phyloP scores from a whole-genome alignment of 495 filamentous ascomycete genomes.

The Penicillium macrosclerotiorum region DNA sequence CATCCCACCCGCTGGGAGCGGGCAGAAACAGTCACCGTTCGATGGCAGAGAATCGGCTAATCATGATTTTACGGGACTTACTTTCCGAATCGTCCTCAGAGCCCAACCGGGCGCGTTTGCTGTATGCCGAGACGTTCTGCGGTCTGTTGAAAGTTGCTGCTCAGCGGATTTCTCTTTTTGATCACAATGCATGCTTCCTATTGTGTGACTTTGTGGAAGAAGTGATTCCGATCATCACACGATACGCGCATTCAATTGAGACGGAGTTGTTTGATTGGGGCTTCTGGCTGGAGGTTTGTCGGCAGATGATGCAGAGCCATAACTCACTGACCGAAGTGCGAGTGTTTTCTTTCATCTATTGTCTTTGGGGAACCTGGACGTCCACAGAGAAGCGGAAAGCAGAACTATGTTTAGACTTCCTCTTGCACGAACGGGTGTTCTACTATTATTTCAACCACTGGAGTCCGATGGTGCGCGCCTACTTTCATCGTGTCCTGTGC shows the following conservation, averaged over 20 bases:
- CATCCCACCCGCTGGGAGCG: conserved; percentile 62
- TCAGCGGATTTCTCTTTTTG: conserved; percentile 74
- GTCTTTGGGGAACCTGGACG: conserved; percentile 73
- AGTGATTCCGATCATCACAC: conserved; percentile 56
- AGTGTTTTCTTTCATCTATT: conserved; percentile 81
- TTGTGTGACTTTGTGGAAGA: conserved; percentile 94
- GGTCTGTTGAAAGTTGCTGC: conserved; percentile 70
- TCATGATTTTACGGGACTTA: conserved; percentile 84
- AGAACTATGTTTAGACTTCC: conserved; percentile 71
- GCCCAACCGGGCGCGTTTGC: conserved; percentile 55
- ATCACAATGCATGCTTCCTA: conserved; percentile 87
- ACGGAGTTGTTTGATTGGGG: conserved; percentile 65
- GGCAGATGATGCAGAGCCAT: conserved; percentile 79
- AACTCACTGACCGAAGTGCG: conserved; percentile 95
- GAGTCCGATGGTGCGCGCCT: conserved; percentile 97
- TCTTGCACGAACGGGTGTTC: conserved; percentile 77
- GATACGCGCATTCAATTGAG: conserved; percentile 52
- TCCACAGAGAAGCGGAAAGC: conserved; percentile 67
- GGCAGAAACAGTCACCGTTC: conserved; percentile 65
- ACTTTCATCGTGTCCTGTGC: conserved; percentile 90
- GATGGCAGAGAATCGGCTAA: conserved; percentile 89
- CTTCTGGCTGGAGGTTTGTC: conserved; percentile 86
- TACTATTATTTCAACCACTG: conserved; percentile 89
- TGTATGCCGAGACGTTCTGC: conserved; percentile 79
- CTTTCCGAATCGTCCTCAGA: conserved; percentile 65